Percentiles rank a stretch among this genome's conserved stretches.
Evolutionary conservation across 176 grass and related monocot genomes (phyloP).

Genomic region (Neostapfia colusana): DNA sequence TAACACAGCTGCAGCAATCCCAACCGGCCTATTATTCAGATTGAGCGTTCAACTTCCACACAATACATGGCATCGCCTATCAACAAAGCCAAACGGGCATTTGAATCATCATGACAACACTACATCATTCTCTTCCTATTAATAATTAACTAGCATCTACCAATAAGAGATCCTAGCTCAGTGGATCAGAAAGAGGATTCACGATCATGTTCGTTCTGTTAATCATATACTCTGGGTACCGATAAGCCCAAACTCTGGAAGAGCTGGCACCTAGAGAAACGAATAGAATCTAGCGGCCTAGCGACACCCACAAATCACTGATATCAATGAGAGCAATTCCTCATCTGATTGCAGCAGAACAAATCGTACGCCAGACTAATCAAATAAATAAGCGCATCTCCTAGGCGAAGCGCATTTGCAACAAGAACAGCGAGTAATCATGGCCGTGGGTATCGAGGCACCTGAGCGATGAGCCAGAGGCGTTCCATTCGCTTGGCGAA

Average conservation of each 20-base stretch:
- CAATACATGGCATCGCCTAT: background rate
- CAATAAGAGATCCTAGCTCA: background rate
- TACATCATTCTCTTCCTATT: background rate
- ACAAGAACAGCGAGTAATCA: background rate
- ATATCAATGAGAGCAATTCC: background rate
- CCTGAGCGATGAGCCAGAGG: conserved; percentile 94
- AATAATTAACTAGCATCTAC: background rate
- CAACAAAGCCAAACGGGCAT: background rate
- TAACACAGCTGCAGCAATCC: background rate
- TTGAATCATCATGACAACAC: background rate
- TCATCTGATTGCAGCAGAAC: background rate
- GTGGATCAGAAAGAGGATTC: background rate
- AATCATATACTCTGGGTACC: background rate
- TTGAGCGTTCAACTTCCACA: background rate
- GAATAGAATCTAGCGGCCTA: background rate
- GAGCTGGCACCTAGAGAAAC: background rate
- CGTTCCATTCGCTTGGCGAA: conserved; percentile 80
- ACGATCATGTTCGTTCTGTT: background rate
- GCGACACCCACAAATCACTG: background rate
- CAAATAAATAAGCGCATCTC: background rate
- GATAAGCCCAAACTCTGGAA: background rate
- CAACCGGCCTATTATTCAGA: background rate
- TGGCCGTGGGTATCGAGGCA: background rate
- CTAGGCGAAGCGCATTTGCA: background rate
- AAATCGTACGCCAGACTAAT: background rate